These are phyloP conservation scores for Acanthamoeba divionensis DNA, from an alignment of 208 protist species.

Conservation along the genomic window DNA sequence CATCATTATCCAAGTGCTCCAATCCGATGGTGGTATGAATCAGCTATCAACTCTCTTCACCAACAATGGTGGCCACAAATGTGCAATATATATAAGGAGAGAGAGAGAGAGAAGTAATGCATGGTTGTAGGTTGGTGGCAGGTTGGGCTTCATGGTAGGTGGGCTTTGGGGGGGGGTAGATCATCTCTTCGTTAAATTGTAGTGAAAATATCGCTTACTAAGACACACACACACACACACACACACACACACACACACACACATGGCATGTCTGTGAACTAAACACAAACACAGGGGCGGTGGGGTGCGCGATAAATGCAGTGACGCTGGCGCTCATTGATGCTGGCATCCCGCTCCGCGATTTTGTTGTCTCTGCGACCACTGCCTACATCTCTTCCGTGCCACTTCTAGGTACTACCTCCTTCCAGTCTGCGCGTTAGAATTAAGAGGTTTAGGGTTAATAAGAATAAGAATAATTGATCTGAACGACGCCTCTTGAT, in stretches of 20 bases:
- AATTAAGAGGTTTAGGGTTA: not conserved
- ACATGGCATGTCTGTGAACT: no score
- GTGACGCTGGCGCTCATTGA: constrained; percentile 87
- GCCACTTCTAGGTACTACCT: constrained; percentile 68
- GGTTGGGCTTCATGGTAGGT: not conserved
- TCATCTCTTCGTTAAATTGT: not conserved
- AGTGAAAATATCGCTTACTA: no score
- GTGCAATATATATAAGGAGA: not conserved
- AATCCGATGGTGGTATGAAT: constrained; percentile 83
- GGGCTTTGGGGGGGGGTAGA: no score
- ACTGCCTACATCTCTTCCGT: constrained; percentile 79
- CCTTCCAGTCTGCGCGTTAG: not conserved
- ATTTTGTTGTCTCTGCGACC: constrained; percentile 80
- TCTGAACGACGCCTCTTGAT: not conserved
- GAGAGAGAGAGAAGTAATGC: no score
- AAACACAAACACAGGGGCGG: not conserved
- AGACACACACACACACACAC: no score
- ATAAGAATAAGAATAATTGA: no score
- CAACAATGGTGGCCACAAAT: not conserved
- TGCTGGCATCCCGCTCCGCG: constrained; percentile 87
- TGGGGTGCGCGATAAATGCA: constrained; percentile 82
- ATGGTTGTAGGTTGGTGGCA: no score
- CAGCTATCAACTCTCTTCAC: not conserved
- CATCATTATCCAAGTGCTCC: constrained; percentile 85
- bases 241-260: no score